Evolutionary conservation across 2,329 filamentous ascomycete genomes (phyloP).

Genomic region (Bipolaris sorokiniana): DNA sequence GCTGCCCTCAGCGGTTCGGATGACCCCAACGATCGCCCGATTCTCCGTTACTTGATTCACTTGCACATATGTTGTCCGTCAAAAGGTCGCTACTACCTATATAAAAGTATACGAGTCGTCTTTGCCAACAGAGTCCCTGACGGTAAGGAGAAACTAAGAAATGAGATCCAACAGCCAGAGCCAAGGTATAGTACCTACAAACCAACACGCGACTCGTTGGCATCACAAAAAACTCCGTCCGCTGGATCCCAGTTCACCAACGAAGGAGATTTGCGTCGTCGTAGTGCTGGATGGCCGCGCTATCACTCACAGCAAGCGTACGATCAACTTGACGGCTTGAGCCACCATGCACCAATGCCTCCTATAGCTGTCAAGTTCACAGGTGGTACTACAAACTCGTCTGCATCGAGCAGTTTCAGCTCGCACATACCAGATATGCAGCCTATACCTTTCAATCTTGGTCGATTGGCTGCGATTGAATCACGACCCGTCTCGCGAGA

Average conservation of each 20-base stretch:
- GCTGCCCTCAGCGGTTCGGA: constrained; percentile 58
- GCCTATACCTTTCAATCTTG: constrained; percentile 60
- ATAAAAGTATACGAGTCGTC: constrained; percentile 90
- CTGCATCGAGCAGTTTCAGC: constrained; percentile 29
- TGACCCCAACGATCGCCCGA: constrained; percentile 67
- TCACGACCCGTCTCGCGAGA: constrained; percentile 44
- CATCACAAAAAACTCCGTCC: constrained; percentile 29
- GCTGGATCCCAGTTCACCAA: constrained; percentile 28
- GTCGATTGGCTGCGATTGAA: constrained; percentile 36
- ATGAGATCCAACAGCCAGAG: constrained; percentile 88
- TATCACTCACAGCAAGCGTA: constrained; percentile 38
- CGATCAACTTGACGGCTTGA: constrained; percentile 34
- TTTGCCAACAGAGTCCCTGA: constrained; percentile 97
- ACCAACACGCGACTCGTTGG: constrained; percentile 56
- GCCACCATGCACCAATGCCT: constrained; percentile 35
- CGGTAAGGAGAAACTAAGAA: constrained; percentile 88
- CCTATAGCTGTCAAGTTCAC: constrained; percentile 43
- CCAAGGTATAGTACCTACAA: constrained; percentile 88
- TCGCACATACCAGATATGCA: constrained; percentile 50
- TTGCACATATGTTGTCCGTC: constrained; percentile 89
- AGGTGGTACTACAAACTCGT: constrained; percentile 34
- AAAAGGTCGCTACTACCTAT: constrained; percentile 83
- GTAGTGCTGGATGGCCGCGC: constrained; percentile 41
- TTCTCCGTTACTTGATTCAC: constrained; percentile 87
- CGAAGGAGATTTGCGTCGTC: constrained; percentile 38